A percentile compares a stretch with the other conserved stretches of the same genome.
These are phyloP conservation scores for Penicillium sp. DNA, from an alignment of 2,329 filamentous ascomycete species.

Conservation along the genomic window DNA sequence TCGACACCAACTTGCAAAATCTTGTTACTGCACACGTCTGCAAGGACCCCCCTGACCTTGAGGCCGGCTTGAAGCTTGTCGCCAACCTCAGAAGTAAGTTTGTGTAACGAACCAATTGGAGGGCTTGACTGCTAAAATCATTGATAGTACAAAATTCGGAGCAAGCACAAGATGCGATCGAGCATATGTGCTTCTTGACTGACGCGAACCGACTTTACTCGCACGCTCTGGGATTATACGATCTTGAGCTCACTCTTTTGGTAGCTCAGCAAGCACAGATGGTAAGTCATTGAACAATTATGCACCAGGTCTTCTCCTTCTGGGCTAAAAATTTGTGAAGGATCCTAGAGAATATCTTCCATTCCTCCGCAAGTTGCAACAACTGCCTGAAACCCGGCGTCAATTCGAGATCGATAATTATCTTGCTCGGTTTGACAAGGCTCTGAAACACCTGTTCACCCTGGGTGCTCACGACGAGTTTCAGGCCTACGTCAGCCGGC, in stretches of 20 bases:
- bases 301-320: neutral
- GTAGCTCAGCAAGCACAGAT: slow-evolving; percentile 96
- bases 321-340: slow-evolving; percentile 33
- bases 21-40: slow-evolving; percentile 93
- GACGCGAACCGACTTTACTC: slow-evolving; percentile 93
- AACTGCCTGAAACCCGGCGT: slow-evolving; percentile 69
- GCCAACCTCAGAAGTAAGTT: slow-evolving; percentile 63
- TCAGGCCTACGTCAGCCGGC: slow-evolving; percentile 74
- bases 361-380: slow-evolving; percentile 85
- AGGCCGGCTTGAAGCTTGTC: slow-evolving; percentile 79
- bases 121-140: slow-evolving; percentile 20
- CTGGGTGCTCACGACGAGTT: slow-evolving; percentile 77
- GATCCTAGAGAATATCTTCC: slow-evolving; percentile 95
- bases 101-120: slow-evolving; percentile 10
- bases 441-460: slow-evolving; percentile 73
- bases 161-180: slow-evolving; percentile 83
- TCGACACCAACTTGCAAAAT: slow-evolving; percentile 76
- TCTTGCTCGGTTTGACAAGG: slow-evolving; percentile 74
- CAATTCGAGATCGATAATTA: slow-evolving; percentile 88
- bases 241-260: slow-evolving; percentile 84
- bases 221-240: slow-evolving; percentile 84
- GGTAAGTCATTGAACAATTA: slow-evolving; percentile 37
- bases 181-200: slow-evolving; percentile 96
- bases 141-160: slow-evolving; percentile 62
- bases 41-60: slow-evolving; percentile 87